Evolutionary conservation across 2,329 filamentous ascomycete species (phyloP), one percentile per base, ranked within the genome.

Genomic region (Ceratocystis harringtonii): DNA sequence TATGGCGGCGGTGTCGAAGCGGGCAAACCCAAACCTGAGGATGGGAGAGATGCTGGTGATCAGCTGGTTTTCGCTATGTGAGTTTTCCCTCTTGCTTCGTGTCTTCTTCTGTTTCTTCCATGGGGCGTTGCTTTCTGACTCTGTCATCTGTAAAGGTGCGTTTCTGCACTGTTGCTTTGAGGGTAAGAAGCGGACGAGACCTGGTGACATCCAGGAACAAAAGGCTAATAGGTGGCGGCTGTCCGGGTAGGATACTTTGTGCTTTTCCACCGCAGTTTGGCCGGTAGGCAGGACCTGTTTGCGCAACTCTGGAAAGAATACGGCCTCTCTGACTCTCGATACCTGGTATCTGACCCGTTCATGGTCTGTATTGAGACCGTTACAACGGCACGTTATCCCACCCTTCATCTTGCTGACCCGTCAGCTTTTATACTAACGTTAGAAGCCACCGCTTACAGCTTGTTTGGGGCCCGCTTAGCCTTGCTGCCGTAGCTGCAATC

Each of bases 241-340:
- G 15, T 6, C 17, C 17, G 30, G 5, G 10, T 10, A 85, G 84
- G 86, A 45, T 95, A 95, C 74, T 95, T 90, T 72, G 80, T 91
- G 68, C 74, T 82, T 69, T 84, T 92, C 72, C 87, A 89, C 73
- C 75, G 78, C 25, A 77, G 76, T 28, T 80, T 96, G 73, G 83
- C 85, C 0, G 78, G 81, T 10, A 83, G 83, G 67, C 86, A 90
- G 72, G 84, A 86, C 65, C 76, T 94, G 6, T 87, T 92, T 66
- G 89, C 87, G 2, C 90, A 96, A 77, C 78, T 95, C 57, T 96
- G 91, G 91, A 96, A 96, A 73, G 91, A 96, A 75, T 96, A 96
- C 73, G 81, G 89, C 2, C 80, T 92, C 43, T 92, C 89, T 1
- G 91, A 96, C 76, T 95, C 90, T 65, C 82, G 91, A 55, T 96